phyloP scores from a whole-genome alignment of 192 early-diverging fungal species.

The Backusella luteola region DNA sequence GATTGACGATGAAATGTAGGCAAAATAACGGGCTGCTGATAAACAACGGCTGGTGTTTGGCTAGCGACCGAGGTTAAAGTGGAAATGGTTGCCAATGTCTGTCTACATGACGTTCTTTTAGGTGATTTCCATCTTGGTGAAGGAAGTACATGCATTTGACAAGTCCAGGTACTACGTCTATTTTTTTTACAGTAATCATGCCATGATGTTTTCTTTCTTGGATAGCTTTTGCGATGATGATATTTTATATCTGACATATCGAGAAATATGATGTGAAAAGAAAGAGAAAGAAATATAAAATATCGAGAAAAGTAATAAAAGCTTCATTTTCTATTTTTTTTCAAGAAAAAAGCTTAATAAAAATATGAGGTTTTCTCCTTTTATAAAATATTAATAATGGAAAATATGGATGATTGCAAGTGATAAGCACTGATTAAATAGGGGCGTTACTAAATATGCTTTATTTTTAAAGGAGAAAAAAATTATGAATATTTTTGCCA shows the following conservation, averaged over 20 bases:
- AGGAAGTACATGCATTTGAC: neutral
- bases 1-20: slow-evolving; percentile 21
- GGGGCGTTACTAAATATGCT: slow-evolving; percentile 3
- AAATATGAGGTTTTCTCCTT: slow-evolving; percentile 3
- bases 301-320: neutral
- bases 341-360: slow-evolving; percentile 3
- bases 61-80: neutral
- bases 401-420: slow-evolving; percentile 4
- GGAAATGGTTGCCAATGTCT: neutral
- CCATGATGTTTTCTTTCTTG: slow-evolving; percentile 2
- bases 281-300: slow-evolving; percentile 8
- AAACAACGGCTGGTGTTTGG: neutral
- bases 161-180: slow-evolving; percentile 1
- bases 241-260: slow-evolving; percentile 2
- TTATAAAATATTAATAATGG: slow-evolving; percentile 10
- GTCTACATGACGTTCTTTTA: neutral
- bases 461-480: neutral
- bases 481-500: slow-evolving; percentile 9
- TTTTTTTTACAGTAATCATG: slow-evolving; percentile 9
- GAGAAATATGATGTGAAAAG: neutral
- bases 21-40: neutral
- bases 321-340: neutral
- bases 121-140: neutral
- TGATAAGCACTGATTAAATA: slow-evolving; percentile 9
- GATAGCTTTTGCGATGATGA: neutral